Evolutionary conservation across 2,329 filamentous ascomycete genomes (phyloP).

Genomic region (Hypoxylon rubiginosum): DNA sequence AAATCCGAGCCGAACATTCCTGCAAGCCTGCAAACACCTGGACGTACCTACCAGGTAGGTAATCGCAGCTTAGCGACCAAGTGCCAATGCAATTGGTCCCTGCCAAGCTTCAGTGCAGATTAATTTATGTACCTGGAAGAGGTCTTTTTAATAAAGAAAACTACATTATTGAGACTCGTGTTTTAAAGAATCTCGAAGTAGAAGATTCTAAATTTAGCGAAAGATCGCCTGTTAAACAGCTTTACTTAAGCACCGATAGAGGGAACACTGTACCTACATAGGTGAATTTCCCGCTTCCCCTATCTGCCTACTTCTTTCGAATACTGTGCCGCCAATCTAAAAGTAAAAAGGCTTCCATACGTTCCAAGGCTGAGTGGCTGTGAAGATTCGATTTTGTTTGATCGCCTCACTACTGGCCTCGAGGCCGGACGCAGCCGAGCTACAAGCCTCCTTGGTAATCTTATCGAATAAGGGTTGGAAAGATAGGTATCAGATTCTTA

Average conservation of each 20-base stretch:
- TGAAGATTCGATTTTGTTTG: conserved; percentile 41
- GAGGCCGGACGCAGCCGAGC: conserved; percentile 4
- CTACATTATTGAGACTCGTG: not conserved
- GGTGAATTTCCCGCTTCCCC: not conserved
- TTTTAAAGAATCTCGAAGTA: not conserved
- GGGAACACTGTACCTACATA: no score
- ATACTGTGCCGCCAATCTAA: conserved; percentile 11
- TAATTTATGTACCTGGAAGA: no score
- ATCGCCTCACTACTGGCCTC: conserved; percentile 36
- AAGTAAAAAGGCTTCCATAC: conserved; percentile 5
- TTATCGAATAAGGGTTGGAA: not conserved
- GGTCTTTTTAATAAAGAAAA: no score
- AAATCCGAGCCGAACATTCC: conserved; percentile 21
- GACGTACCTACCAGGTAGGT: no score
- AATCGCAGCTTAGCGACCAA: conserved; percentile 12
- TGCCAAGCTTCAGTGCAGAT: conserved; percentile 34
- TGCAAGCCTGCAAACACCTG: conserved; percentile 15
- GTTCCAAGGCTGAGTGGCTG: conserved; percentile 28
- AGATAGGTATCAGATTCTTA: not conserved
- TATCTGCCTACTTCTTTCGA: conserved; percentile 4
- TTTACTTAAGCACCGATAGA: not conserved
- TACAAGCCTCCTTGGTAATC: conserved; percentile 4
- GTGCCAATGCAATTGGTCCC: conserved; percentile 22
- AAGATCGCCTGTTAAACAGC: not conserved
- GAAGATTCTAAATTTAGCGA: conserved; percentile 11